These are phyloP conservation scores for Gryganskiella cystojenkinii DNA, from an alignment of 192 early-diverging fungal genomes.

Conservation along the genomic window DNA sequence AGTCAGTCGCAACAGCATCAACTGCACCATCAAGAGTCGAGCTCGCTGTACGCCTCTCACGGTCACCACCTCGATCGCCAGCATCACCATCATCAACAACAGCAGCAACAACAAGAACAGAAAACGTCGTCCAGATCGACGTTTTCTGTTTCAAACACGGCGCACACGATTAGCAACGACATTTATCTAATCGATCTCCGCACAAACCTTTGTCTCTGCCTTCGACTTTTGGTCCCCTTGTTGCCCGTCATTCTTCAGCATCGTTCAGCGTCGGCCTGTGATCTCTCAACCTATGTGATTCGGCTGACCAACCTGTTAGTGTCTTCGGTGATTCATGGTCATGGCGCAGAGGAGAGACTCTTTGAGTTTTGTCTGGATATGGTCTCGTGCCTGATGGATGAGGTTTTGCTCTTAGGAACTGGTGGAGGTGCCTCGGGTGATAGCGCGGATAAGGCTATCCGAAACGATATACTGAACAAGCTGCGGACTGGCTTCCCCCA, in stretches of 20 bases:
- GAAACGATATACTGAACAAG: conserved; percentile 54
- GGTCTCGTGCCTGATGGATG: conserved; percentile 63
- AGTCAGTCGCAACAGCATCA: neutral
- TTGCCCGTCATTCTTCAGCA: conserved; percentile 60
- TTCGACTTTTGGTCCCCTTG: conserved; percentile 59
- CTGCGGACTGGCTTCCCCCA: conserved; percentile 47
- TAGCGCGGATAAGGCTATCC: conserved; percentile 53
- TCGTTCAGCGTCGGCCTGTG: conserved; percentile 55
- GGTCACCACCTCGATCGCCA: conserved; percentile 12
- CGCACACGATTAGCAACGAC: neutral
- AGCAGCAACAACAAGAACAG: conserved; percentile 3
- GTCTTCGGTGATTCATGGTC: conserved; percentile 61
- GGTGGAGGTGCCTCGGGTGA: conserved; percentile 6
- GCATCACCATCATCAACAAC: neutral
- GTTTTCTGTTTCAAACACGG: neutral
- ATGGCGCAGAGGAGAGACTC: conserved; percentile 62
- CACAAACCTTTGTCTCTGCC: conserved; percentile 56
- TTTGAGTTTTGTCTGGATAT: conserved; percentile 67
- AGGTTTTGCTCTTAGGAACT: conserved; percentile 23
- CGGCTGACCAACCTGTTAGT: conserved; percentile 56
- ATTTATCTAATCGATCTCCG: conserved; percentile 38
- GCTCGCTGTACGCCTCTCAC: neutral
- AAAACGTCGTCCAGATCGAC: neutral
- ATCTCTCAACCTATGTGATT: conserved; percentile 54
- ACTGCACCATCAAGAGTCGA: neutral